A percentile compares a stretch with the other conserved stretches of the same genome.
These are phyloP conservation scores for Botryotinia convoluta DNA, from an alignment of 2,329 filamentous ascomycete genomes.

Conservation along the genomic window DNA sequence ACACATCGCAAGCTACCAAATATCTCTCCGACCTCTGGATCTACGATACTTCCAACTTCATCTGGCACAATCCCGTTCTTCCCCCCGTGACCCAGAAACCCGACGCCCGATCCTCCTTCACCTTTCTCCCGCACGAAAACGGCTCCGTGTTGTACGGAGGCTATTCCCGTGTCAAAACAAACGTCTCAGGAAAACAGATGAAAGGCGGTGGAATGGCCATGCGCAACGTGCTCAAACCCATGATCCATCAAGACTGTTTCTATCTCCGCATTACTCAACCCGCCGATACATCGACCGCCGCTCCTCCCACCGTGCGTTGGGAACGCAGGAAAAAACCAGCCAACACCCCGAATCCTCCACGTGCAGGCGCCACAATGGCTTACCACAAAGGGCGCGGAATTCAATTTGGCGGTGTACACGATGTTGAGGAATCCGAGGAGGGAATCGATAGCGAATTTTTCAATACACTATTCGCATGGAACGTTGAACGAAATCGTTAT, in stretches of 20 bases:
- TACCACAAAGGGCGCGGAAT: constrained; percentile 92
- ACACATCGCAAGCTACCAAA: constrained; percentile 91
- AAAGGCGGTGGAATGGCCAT: constrained; percentile 58
- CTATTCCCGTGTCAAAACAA: constrained; percentile 85
- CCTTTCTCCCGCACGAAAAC: constrained; percentile 82
- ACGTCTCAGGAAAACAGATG: constrained; percentile 60
- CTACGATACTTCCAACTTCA: constrained; percentile 84
- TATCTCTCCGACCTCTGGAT: constrained; percentile 94
- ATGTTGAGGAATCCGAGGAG: constrained; percentile 87
- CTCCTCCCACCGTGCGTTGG: constrained; percentile 77
- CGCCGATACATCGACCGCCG: constrained; percentile 61
- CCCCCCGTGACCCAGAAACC: constrained; percentile 81
- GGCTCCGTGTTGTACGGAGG: constrained; percentile 91
- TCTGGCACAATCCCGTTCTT: constrained; percentile 75
- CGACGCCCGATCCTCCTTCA: constrained; percentile 87
- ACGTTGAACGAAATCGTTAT: constrained; percentile 91
- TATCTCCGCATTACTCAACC: constrained; percentile 80
- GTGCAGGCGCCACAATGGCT: constrained; percentile 90
- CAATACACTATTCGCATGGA: constrained; percentile 88
- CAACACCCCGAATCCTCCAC: constrained; percentile 78
- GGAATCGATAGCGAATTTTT: constrained; percentile 98
- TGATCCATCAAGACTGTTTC: constrained; percentile 95
- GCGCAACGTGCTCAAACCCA: constrained; percentile 75
- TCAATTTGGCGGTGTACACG: constrained; percentile 90
- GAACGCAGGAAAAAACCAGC: constrained; percentile 89